Conservation (phyloP, 371 early-diverging fungal species). For the Mortierella sp. region DNA sequence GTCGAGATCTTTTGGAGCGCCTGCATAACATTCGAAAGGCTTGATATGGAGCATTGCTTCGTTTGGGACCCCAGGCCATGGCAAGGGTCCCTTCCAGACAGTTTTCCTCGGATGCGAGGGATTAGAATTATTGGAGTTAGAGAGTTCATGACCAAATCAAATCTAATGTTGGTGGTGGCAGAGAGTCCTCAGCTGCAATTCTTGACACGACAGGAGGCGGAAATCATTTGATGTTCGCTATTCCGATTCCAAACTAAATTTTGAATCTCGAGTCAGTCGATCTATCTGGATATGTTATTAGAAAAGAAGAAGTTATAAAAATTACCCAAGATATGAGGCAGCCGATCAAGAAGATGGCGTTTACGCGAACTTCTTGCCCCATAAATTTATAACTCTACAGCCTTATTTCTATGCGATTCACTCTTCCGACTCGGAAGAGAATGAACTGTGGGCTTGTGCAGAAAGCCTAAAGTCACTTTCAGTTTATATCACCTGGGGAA, state of each 20-base stretch:
- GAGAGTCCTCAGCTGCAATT: neutral
- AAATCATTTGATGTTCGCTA: no score
- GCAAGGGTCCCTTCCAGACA: neutral
- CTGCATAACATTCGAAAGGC: neutral
- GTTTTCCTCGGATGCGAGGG: neutral
- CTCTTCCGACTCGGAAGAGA: no score
- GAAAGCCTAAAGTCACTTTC: neutral
- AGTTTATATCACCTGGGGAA: neutral
- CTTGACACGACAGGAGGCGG: no score
- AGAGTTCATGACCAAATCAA: neutral
- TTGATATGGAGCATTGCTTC: neutral
- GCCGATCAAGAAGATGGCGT: neutral
- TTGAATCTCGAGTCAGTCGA: neutral
- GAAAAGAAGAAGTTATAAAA: neutral
- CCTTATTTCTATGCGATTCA: no score
- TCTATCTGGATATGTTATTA: neutral
- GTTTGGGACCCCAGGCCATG: neutral
- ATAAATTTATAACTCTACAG: neutral
- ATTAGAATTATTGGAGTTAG: neutral
- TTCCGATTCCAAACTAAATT: no score
- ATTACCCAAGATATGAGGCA: neutral
- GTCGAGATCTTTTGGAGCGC: neutral
- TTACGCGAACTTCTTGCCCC: neutral
- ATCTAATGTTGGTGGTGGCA: neutral
- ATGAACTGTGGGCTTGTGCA: neutral